Percentiles rank a stretch among this genome's conserved stretches.
Conservation (phyloP, 2,329 filamentous ascomycete genomes). For the Trichophyton equinum region DNA sequence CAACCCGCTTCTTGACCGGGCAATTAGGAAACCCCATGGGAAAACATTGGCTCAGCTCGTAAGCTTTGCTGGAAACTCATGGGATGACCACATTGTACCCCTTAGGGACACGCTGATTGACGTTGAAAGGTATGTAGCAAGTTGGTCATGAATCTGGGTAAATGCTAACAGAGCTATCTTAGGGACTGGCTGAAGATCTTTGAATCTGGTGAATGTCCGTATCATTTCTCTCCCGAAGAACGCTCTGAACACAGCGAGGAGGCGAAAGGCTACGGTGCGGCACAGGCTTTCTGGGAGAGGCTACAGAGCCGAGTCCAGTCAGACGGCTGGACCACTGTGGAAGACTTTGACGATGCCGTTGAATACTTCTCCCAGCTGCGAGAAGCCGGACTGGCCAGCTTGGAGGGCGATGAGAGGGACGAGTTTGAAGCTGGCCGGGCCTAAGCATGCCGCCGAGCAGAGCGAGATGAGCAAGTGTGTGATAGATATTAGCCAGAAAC, state of each 20-base stretch:
- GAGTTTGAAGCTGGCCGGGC: too few species aligned
- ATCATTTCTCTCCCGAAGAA: slow-evolving; percentile 10
- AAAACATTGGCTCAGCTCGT: slow-evolving; percentile 16
- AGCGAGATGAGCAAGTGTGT: neutral
- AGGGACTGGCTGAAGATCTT: neutral
- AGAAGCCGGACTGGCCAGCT: neutral
- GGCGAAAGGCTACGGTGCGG: slow-evolving; percentile 6
- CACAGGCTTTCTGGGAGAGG: slow-evolving; percentile 12
- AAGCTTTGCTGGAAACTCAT: slow-evolving; percentile 18
- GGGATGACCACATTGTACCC: slow-evolving; percentile 19
- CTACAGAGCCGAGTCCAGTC: slow-evolving; percentile 4
- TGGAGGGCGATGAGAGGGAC: slow-evolving; percentile 5
- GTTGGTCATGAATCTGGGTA: neutral
- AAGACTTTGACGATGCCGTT: slow-evolving; percentile 10
- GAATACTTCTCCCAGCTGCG: slow-evolving; percentile 10
- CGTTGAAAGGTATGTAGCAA: slow-evolving; percentile 1
- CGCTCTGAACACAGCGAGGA: slow-evolving; percentile 8
- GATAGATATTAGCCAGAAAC: too few species aligned
- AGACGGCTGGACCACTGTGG: slow-evolving; percentile 5
- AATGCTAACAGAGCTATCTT: neutral
- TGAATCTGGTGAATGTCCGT: neutral
- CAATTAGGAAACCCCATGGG: slow-evolving; percentile 15
- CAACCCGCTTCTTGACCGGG: slow-evolving; percentile 14
- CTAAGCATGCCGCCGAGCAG: neutral
- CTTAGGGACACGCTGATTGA: slow-evolving; percentile 1